Evolutionary conservation across 192 early-diverging fungal genomes (phyloP).

Genomic region (Linnemannia exigua): DNA sequence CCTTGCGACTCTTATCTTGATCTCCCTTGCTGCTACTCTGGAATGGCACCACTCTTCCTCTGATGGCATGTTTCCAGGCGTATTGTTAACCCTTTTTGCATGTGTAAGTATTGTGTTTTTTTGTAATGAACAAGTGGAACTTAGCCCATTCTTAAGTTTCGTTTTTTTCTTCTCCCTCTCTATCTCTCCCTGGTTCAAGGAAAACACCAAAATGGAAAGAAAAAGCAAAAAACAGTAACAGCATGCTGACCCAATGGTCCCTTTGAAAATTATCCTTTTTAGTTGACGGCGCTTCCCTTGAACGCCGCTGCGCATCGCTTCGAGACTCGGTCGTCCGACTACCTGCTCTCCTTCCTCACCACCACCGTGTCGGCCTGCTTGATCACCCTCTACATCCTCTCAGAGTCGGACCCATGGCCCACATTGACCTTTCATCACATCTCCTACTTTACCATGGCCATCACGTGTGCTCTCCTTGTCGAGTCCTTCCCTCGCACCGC

Average conservation of each 20-base stretch:
- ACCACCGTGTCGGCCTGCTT: neutral
- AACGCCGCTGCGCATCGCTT: constrained; percentile 33
- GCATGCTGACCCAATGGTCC: neutral
- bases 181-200: neutral
- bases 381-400: constrained; percentile 32
- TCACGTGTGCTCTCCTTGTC: constrained; percentile 24
- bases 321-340: constrained; percentile 40
- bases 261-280: neutral
- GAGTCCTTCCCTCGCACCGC: constrained; percentile 27
- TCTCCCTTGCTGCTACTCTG: neutral
- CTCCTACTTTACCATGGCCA: neutral
- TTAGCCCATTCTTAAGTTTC: neutral
- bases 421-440: constrained; percentile 6
- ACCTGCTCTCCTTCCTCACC: constrained; percentile 17
- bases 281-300: constrained; percentile 22
- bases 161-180: neutral
- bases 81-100: constrained; percentile 9
- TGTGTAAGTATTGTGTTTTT: constrained; percentile 19
- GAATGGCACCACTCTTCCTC: neutral
- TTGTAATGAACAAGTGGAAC: neutral
- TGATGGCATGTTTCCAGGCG: constrained; percentile 3
- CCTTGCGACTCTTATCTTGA: constrained; percentile 11
- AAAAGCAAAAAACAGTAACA: neutral
- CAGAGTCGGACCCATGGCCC: neutral
- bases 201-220: neutral